Evolutionary conservation across 2,329 filamentous ascomycete species (phyloP).

Genomic region (Curvularia verruculosa): DNA sequence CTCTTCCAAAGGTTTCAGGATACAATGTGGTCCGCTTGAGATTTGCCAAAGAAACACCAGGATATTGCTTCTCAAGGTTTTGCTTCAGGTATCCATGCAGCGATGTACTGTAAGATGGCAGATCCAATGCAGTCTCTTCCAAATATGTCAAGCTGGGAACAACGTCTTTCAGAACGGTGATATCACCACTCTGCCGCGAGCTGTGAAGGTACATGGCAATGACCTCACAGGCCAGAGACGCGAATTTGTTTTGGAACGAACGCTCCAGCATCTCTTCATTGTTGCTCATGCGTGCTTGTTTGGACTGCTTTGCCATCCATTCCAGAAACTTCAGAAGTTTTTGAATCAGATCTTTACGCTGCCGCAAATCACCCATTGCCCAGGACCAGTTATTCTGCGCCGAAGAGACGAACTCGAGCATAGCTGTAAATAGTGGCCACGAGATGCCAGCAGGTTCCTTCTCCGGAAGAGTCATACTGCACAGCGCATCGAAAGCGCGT

Average conservation of each 20-base stretch:
- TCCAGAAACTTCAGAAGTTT: conserved; percentile 74
- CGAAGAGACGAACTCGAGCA: conserved; percentile 84
- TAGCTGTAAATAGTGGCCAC: conserved; percentile 66
- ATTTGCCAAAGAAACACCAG: conserved; percentile 72
- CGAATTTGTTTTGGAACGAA: conserved; percentile 61
- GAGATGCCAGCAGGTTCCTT: conserved; percentile 47
- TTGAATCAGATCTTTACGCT: conserved; percentile 74
- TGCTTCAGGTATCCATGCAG: conserved; percentile 83
- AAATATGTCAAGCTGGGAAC: conserved; percentile 80
- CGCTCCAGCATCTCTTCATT: conserved; percentile 32
- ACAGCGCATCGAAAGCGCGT: conserved; percentile 73
- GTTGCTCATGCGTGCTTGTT: conserved; percentile 30
- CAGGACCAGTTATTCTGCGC: conserved; percentile 96
- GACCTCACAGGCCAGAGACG: conserved; percentile 83
- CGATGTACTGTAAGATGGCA: conserved; percentile 85
- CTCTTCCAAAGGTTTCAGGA: conserved; percentile 69
- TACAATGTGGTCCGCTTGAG: conserved; percentile 78
- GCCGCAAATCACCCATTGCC: conserved; percentile 81
- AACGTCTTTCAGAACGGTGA: conserved; percentile 71
- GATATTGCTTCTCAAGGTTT: conserved; percentile 82
- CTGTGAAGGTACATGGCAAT: conserved; percentile 91
- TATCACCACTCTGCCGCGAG: conserved; percentile 75
- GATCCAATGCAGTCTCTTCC: conserved; percentile 74
- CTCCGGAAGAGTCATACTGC: conserved; percentile 67
- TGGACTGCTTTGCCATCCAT: conserved; percentile 40